Evolutionary conservation across 208 protist species (phyloP), one percentile per base, ranked within the genome.

Genomic region (Leptomonas pyrrhocoris): DNA sequence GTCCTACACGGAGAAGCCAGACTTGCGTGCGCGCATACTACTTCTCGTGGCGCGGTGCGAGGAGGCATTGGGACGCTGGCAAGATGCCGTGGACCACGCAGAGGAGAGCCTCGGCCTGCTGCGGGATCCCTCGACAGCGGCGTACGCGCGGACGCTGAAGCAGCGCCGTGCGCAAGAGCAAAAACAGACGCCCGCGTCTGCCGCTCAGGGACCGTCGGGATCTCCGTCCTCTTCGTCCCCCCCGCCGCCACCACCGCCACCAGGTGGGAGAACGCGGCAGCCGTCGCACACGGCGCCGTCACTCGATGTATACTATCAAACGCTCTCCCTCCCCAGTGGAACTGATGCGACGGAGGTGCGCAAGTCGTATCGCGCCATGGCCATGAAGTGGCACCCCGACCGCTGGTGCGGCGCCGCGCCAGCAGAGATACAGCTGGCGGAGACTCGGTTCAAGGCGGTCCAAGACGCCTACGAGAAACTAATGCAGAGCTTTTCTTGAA

Each of bases 341-440:
- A 60, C 68, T 15, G n/a, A 38, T 36, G 68, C 42, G 25, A 31
- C 25, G 45, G 69, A 59, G 48, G 65, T 80, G 58, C 55, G 46
- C 13, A 67, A 70, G 61, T 65, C 79, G 38, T 93, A 89, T 55
- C 79, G 84, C 27, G 78, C 77, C 5, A 64, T 93, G 54, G 88
- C 88, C 30, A 86, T 94, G 79, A 62, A 69, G 70, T 94, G 88
- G 83, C 88, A 94, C 73, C 88, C 88, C 19, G 85, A 94, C 57
- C 81, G 74, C 28, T 94, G 88, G 88, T 81, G 85, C 54, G 68
- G 83, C 49, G 64, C 71, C 13, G 46, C 73, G 0, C 58, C 68
- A 0, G 63, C 60, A 28, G 66, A 84, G 12, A 62, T 83, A 46
- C 70, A 65, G n/a, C 21, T 55, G 11, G 85, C 88, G 2, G 88